Base-by-base conservation (phyloP, 139 green algal species). In the Chlamydomonas sphaeroides region DNA sequence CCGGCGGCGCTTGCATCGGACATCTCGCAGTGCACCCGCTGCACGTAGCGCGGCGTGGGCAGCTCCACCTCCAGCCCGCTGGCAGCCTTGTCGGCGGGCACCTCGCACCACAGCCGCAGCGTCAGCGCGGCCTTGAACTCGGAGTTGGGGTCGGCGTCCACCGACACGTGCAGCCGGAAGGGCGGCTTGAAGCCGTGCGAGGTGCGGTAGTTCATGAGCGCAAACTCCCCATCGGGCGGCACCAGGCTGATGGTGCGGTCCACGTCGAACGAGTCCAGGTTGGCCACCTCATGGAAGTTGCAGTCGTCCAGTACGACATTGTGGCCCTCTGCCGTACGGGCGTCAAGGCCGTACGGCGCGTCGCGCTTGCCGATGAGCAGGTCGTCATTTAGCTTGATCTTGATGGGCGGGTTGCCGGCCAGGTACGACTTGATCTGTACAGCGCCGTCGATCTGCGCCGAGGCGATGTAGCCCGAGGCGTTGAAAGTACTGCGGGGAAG, bases 191-290 rank as follows among this genome's bases (percentile, higher is more conserved):
- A 95, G 81, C 91, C 87, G 68, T 92, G 89, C 21, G 86, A 94
- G 57, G 92, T 96, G 79, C 96, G 89, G 91, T 99, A 99, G 84
- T 97, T 98, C 89, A 98, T 96, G 30, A 98, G 88, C 20, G 92
- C 91, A 92, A 99, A 98, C 89, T 99, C 96, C 25, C 94, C 95
- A 68, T 97, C 93, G 26, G 92, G 92, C 23, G 95, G 95, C 41
- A 95, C 91, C 66, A 99, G 91, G 74, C 90, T 91, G 76, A 99
- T 92, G n/a, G 92, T 95, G 23, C 95, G 89, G 73, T 99, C 96
- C 4, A 91, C 68, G 53, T 99, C 97, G 87, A 99, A 99, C 10
- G 80, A 66, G 45, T 94, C 79, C 36, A 93, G 80, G 59, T 93
- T 89, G 21, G 89, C 89, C 14, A 84, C 83, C 75, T 97, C 93